Evolutionary conservation across 2,329 filamentous ascomycete genomes (phyloP).

Genomic region (Xylariaceae sp.): DNA sequence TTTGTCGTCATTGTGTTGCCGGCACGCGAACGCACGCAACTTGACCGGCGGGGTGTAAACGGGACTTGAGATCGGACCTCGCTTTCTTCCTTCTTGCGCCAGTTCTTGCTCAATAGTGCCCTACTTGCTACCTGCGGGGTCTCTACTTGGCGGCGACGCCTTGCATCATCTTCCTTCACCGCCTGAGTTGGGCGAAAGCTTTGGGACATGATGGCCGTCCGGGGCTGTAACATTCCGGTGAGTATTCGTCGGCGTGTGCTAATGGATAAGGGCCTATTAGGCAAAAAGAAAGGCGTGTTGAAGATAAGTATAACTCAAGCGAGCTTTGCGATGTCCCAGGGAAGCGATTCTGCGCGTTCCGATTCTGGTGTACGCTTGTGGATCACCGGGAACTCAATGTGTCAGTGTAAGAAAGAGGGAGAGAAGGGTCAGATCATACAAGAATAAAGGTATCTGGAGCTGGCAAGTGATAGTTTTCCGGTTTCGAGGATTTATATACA

Average conservation of each 20-base stretch:
- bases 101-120: not conserved
- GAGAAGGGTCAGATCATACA: no score
- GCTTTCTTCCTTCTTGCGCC: not conserved
- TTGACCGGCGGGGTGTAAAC: not conserved
- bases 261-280: not conserved
- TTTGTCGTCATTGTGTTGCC: not conserved
- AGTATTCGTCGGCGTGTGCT: not conserved
- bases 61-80: not conserved
- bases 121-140: not conserved
- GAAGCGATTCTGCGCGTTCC: no score
- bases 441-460: no score
- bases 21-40: not conserved
- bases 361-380: no score
- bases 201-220: not conserved
- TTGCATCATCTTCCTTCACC: not conserved
- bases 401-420: no score
- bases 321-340: not conserved
- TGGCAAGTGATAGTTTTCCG: no score
- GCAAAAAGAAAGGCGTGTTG: not conserved
- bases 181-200: slow-evolving; percentile 1
- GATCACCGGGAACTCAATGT: no score
- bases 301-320: not conserved
- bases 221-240: not conserved
- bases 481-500: not conserved
- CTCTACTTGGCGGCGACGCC: not conserved